Base-by-base conservation (phyloP, 495 filamentous ascomycete species). In the Penicillium bovifimosum region DNA sequence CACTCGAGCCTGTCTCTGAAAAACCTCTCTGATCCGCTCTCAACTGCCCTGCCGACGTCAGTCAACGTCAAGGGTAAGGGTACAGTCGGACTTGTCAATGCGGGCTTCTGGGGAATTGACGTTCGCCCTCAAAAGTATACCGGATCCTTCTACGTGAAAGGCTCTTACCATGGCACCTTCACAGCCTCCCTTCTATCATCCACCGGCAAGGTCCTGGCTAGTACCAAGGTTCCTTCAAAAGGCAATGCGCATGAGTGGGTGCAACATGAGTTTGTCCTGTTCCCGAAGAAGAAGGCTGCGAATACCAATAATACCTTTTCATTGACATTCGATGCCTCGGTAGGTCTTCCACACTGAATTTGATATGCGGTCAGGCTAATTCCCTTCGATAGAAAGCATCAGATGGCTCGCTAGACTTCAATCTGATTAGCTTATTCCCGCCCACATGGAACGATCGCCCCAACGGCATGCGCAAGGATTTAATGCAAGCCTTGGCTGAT, bases 381-480 rank as follows among this genome's bases (percentile, higher is more conserved):
- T 40, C 8, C 14, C 9, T 26, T n/a, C n/a, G n/a, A 1, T 32
- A 69, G 52, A 75, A 74, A 45, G 68, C 70, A n/a, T 63, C 64
- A 14, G 68, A 63, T 11, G 70, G 71, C 11, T 78, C 73, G 2
- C 77, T 87, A 24, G 79, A 86, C 57, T 85, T 88, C 59, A 79
- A 83, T 51, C 61, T 89, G 31, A 81, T 88, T 56, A 81, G 76
- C 33, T 60, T 88, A 20, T 88, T 87, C 65, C 85, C 84, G 0
- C 82, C 82, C 6, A 87, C 85, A 6, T 87, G 57, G 56, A 64
- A 67, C 16, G 34, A 67, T 35, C 71, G 82, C 24, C 68, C 76
- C n/a, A 87, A 88, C 59, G 85, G 85, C 1, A 63, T 86, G 64
- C 69, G 82, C 6, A 66, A 66, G 14, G 84, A 86, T 53, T 64